Percentiles rank a stretch among this genome's conserved stretches.
Evolutionary conservation across 169 alveolate genomes (phyloP).

Genomic region (Eimeria sp.): DNA sequence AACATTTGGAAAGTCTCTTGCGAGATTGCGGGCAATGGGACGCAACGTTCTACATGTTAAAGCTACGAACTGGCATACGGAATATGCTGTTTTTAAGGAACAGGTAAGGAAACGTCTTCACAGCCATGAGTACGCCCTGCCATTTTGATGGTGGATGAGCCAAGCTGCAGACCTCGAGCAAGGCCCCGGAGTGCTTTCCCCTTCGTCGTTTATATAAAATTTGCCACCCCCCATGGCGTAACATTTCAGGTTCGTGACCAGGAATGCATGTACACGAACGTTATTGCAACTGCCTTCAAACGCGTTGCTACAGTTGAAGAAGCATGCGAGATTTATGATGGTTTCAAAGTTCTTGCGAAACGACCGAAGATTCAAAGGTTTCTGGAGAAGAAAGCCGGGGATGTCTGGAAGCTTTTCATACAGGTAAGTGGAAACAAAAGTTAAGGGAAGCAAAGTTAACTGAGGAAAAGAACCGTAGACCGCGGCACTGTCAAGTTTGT

Average conservation of each 20-base stretch:
- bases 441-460: neutral
- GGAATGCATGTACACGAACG: constrained; percentile 92
- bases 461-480: neutral
- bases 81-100: constrained; percentile 94
- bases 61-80: constrained; percentile 97
- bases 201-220: neutral
- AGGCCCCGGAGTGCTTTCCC: neutral
- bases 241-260: constrained; percentile 89
- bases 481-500: neutral
- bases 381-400: constrained; percentile 94
- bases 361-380: constrained; percentile 93
- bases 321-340: constrained; percentile 91
- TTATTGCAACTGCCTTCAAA: constrained; percentile 92
- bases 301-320: constrained; percentile 91
- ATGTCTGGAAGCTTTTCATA: constrained; percentile 89
- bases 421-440: constrained; percentile 83
- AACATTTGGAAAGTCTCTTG: constrained; percentile 91
- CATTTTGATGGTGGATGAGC: neutral
- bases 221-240: neutral
- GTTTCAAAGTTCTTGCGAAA: constrained; percentile 93
- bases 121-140: no score
- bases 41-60: constrained; percentile 96
- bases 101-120: constrained; percentile 83
- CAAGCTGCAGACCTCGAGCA: neutral
- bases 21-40: constrained; percentile 90